phyloP scores from a whole-genome alignment of 2,329 filamentous ascomycete genomes.

The Coccinonectria pachysandricola region DNA sequence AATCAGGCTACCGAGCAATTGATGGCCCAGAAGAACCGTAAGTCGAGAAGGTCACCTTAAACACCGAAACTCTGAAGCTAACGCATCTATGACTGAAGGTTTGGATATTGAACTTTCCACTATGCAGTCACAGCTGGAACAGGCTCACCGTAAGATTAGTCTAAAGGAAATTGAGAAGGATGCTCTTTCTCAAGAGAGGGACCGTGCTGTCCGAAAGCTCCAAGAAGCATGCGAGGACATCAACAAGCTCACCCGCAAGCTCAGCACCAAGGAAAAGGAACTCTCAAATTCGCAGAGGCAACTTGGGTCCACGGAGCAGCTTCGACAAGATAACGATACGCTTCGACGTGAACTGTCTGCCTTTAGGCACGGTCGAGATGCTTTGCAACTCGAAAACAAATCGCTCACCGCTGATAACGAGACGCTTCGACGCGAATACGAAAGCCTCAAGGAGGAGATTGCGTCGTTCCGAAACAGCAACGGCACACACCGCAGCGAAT shows the following conservation, averaged over 20 bases:
- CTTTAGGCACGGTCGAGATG: slow-evolving; percentile 28
- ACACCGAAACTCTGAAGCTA: too few relatives aligned
- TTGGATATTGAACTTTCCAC: slow-evolving; percentile 50
- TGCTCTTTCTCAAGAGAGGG: slow-evolving; percentile 51
- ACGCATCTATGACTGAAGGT: too few relatives aligned
- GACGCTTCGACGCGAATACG: slow-evolving; percentile 24
- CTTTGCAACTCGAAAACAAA: slow-evolving; percentile 30
- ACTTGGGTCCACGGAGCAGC: slow-evolving; percentile 30
- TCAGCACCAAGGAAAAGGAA: slow-evolving; percentile 31
- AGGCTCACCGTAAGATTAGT: slow-evolving; percentile 50
- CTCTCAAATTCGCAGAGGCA: slow-evolving; percentile 32
- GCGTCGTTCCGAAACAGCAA: slow-evolving; percentile 33
- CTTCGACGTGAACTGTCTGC: slow-evolving; percentile 31
- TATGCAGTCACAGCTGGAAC: slow-evolving; percentile 50
- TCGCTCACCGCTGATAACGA: slow-evolving; percentile 32
- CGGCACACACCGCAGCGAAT: slow-evolving; percentile 30
- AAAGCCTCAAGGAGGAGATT: slow-evolving; percentile 28
- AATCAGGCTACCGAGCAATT: slow-evolving; percentile 35
- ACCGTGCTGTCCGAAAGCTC: slow-evolving; percentile 53
- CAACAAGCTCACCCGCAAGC: slow-evolving; percentile 35
- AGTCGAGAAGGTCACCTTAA: too few relatives aligned
- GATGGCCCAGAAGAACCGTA: slow-evolving; percentile 45
- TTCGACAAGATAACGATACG: slow-evolving; percentile 28
- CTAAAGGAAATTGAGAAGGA: slow-evolving; percentile 55
- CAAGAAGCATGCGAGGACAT: slow-evolving; percentile 50